A percentile compares a stretch with the other conserved stretches of the same genome.
Conservation (phyloP, 148 eudicot species). For the Amaranthus palmeri region DNA sequence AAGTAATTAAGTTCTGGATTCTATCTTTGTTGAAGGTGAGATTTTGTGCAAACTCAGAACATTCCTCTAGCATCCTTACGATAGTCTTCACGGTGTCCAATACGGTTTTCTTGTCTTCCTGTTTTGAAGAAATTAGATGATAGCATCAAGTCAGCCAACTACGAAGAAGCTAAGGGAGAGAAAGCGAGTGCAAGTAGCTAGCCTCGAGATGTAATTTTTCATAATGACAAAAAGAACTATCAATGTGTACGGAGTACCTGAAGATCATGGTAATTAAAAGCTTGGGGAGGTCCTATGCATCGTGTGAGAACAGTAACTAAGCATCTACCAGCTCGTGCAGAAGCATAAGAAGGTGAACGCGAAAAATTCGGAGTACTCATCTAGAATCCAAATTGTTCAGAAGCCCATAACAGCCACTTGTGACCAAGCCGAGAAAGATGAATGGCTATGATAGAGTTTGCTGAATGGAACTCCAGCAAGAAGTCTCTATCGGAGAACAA, state of each 20-base stretch:
- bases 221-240: neutral
- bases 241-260: constrained; percentile 45
- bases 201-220: neutral
- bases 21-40: constrained; percentile 68
- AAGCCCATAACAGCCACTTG: constrained; percentile 99
- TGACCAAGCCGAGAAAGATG: constrained; percentile 98
- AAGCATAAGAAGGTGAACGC: constrained; percentile 86
- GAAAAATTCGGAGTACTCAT: too few relatives aligned
- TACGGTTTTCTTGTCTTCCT: constrained; percentile 98
- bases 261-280: constrained; percentile 94
- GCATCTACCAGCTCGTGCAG: constrained; percentile 85
- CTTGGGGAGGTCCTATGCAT: constrained; percentile 97
- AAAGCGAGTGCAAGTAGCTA: neutral
- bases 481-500: constrained; percentile 98
- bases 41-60: constrained; percentile 90
- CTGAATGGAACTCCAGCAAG: constrained; percentile 89
- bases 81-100: constrained; percentile 88
- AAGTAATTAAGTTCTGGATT: constrained; percentile 55
- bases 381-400: constrained; percentile 92
- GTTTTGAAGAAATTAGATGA: constrained; percentile 13
- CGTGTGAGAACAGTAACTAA: constrained; percentile 80
- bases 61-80: constrained; percentile 87
- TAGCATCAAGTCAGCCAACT: neutral
- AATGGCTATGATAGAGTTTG: constrained; percentile 81
- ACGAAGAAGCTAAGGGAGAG: neutral